Percentiles rank a stretch among this genome's conserved stretches.
These are phyloP conservation scores for Coelastrella sp. DNA, from an alignment of 139 green algal genomes.

Conservation along the genomic window DNA sequence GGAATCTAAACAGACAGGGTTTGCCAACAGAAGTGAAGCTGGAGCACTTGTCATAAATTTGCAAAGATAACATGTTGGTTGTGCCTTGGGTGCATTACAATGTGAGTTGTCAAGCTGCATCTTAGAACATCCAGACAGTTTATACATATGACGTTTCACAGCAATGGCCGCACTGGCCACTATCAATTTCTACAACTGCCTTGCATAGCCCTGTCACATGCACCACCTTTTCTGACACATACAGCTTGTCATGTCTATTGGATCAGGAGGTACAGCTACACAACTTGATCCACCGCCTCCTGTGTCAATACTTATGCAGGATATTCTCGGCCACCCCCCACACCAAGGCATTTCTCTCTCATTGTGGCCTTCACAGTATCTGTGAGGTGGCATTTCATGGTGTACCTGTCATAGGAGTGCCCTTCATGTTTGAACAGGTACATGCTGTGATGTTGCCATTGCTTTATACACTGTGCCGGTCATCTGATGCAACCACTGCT, in stretches of 20 bases:
- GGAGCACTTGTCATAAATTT: not conserved
- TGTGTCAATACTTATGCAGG: slow-evolving; percentile 31
- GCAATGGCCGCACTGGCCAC: too few species aligned
- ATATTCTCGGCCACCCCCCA: slow-evolving; percentile 9
- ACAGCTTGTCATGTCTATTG: too few species aligned
- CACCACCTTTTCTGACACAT: too few species aligned
- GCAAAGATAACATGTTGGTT: not conserved
- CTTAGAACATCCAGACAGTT: too few species aligned
- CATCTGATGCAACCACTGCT: too few species aligned
- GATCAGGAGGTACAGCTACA: too few species aligned
- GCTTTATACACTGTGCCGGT: not conserved
- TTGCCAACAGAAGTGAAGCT: not conserved
- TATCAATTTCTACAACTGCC: too few species aligned
- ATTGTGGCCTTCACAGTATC: slow-evolving; percentile 19
- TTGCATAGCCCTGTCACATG: too few species aligned
- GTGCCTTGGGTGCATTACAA: slow-evolving; percentile 25
- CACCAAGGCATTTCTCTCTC: not conserved
- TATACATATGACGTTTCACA: too few species aligned
- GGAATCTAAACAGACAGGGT: not conserved
- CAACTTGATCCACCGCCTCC: too few species aligned
- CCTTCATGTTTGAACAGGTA: slow-evolving; percentile 37
- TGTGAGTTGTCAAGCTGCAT: too few species aligned
- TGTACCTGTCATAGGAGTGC: not conserved
- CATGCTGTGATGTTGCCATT: not conserved
- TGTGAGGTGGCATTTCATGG: slow-evolving; percentile 14